Evolutionary conservation across 2,329 filamentous ascomycete species (phyloP).

Genomic region (Xylariales sp.): DNA sequence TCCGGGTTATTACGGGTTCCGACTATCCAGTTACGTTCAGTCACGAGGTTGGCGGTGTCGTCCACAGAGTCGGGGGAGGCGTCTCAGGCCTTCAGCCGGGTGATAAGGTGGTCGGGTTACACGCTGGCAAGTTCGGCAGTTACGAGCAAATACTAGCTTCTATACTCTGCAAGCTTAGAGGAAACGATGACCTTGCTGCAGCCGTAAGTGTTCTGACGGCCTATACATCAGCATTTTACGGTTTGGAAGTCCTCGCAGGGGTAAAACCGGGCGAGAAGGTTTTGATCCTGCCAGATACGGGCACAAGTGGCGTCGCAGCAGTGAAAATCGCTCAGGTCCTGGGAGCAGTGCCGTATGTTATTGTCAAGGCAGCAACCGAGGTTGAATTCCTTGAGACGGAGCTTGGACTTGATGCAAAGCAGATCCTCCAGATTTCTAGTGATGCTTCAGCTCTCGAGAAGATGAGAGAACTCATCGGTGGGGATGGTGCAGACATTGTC

Average conservation of each 20-base stretch:
- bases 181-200: constrained; percentile 10
- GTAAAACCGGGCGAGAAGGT: constrained; percentile 17
- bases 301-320: constrained; percentile 16
- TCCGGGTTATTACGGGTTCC: constrained; percentile 17
- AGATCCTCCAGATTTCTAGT: constrained; percentile 8
- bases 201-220: constrained; percentile 12
- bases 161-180: constrained; percentile 15
- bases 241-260: constrained; percentile 17
- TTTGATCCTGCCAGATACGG: constrained; percentile 17
- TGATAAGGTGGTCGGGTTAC: constrained; percentile 21
- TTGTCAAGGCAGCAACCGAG: constrained; percentile 11
- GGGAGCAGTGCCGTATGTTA: constrained; percentile 17
- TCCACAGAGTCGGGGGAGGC: constrained; percentile 15
- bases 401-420: constrained; percentile 10
- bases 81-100: constrained; percentile 15
- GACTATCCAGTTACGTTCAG: constrained; percentile 19
- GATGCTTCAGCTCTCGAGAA: constrained; percentile 5
- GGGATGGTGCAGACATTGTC: constrained; percentile 15
- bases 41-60: constrained; percentile 21
- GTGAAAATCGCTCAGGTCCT: constrained; percentile 14
- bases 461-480: constrained; percentile 9
- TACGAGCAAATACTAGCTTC: constrained; percentile 13
- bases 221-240: constrained; percentile 18
- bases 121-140: constrained; percentile 16
- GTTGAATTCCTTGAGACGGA: constrained; percentile 9